Percentiles rank a stretch among this genome's conserved stretches.
phyloP scores from a whole-genome alignment of 495 filamentous ascomycete species.

The Podospora appendiculata region DNA sequence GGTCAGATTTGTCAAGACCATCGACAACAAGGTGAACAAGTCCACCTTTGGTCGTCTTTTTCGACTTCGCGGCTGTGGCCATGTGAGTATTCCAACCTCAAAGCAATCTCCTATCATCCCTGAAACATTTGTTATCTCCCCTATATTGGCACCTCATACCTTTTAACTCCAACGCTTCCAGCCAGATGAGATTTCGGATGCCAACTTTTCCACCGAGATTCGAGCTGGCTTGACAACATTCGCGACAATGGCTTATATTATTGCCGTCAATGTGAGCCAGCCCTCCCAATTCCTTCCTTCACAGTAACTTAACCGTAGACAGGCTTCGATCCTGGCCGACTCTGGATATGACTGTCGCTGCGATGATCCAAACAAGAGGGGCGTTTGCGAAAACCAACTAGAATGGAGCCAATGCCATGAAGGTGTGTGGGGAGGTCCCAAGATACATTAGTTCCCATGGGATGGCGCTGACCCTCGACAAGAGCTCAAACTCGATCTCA shows the following conservation, averaged over 20 bases:
- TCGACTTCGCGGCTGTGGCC: conserved; percentile 61
- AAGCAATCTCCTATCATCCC: no score
- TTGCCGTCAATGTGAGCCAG: conserved; percentile 45
- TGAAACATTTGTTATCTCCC: no score
- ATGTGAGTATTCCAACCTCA: conserved; percentile 36
- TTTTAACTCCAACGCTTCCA: conserved; percentile 17
- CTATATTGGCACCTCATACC: no score
- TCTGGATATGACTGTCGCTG: conserved; percentile 67
- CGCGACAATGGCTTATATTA: conserved; percentile 79
- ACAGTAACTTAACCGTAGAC: conserved; percentile 14
- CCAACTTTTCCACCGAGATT: conserved; percentile 67
- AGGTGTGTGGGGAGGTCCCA: conserved; percentile 9
- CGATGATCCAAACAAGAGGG: conserved; percentile 23
- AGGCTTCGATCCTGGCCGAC: conserved; percentile 49
- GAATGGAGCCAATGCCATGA: conserved; percentile 35
- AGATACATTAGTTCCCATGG: neutral
- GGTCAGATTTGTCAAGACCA: neutral
- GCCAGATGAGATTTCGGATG: conserved; percentile 48
- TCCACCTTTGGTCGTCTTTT: conserved; percentile 62
- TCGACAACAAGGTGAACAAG: conserved; percentile 19
- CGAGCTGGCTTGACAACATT: conserved; percentile 79
- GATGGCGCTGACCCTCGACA: neutral
- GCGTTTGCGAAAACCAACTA: conserved; percentile 40
- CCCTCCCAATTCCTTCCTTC: neutral
- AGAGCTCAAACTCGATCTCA: conserved; percentile 65